Base-by-base conservation (phyloP, 2,329 filamentous ascomycete genomes). In the Lasiodiplodia citricola region DNA sequence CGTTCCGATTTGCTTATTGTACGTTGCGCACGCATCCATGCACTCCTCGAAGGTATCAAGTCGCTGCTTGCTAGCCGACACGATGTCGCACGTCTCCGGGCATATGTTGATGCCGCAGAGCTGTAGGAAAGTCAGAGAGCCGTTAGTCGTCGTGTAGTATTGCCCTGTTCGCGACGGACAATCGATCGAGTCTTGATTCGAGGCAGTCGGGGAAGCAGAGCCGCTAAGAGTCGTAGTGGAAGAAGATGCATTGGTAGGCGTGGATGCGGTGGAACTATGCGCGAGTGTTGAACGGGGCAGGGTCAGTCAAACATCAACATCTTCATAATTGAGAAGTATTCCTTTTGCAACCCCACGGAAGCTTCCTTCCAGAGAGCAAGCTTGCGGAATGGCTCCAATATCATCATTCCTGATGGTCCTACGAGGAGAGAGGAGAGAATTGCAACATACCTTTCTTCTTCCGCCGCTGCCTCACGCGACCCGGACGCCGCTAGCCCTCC, bases 1-100 rank as follows among this genome's bases (percentile, higher is more conserved):
- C 8, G 63, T 55, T 16, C 63, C 63, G 25, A 66, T 35, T 18
- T 66, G 63, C 16, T 38, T 51, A 14, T 66, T 66, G 38, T 66
- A 66, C 3, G 18, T 35, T 13, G 63, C 63, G 18, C 63, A 66
- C 28, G 50, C 35, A 18, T 66, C 63, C 63, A 66, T 66, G 37
- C 63, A 66, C 10, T 13, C 63, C 35, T 66, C 51, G 16, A 56
- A 44, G 23, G 3, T 55, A 14, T 56, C 63, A 14, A 55, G 51
- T 51, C 21, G 44, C 47, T 41, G 35, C 14, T 55, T 66, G 18
- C 55, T 57, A 2, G 63, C 63, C 16, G 37, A 28, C 47, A 66
- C 51, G 35, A 66, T 66, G 28, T 66, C 63, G 23, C 63, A 66
- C 35, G 63, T 66, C 51, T 66, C 63, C 18, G 63, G 63, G 23